Evolutionary conservation across 305 asterid genomes (phyloP).

Genomic region (Caryopteris hybrid): DNA sequence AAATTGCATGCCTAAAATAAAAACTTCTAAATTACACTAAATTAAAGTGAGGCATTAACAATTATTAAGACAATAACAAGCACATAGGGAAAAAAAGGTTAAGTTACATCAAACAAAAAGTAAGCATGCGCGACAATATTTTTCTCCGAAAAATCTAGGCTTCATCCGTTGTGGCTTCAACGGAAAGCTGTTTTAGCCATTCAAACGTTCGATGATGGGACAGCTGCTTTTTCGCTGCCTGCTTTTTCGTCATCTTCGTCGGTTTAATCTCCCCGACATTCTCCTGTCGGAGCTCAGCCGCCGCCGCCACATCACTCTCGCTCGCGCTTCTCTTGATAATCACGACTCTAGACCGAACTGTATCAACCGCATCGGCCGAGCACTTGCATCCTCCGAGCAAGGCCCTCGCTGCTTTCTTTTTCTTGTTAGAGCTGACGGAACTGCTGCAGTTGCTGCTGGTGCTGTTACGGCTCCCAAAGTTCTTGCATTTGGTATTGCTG

Average conservation of each 20-base stretch:
- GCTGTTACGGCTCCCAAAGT: slow-evolving; percentile 43
- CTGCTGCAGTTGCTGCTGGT: slow-evolving; percentile 28
- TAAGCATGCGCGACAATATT: slow-evolving; percentile 37
- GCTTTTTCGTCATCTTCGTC: slow-evolving; percentile 25
- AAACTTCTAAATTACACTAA: too few species aligned
- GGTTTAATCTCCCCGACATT: slow-evolving; percentile 1
- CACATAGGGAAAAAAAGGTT: background rate
- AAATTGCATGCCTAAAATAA: too few species aligned
- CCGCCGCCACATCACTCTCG: slow-evolving; percentile 23
- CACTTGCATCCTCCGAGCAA: slow-evolving; percentile 65
- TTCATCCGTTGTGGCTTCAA: slow-evolving; percentile 43
- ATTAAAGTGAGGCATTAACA: too few species aligned
- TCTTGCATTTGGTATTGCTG: background rate
- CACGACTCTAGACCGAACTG: slow-evolving; percentile 26
- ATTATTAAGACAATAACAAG: background rate
- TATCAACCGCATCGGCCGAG: slow-evolving; percentile 46
- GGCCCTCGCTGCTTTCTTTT: slow-evolving; percentile 22
- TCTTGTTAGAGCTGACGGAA: slow-evolving; percentile 17
- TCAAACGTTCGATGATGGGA: slow-evolving; percentile 85
- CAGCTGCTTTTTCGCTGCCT: slow-evolving; percentile 32
- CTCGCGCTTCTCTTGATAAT: slow-evolving; percentile 28
- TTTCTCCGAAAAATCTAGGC: slow-evolving; percentile 15
- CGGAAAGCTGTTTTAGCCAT: slow-evolving; percentile 86
- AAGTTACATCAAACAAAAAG: slow-evolving; percentile 17
- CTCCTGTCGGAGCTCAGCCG: slow-evolving; percentile 10